These are phyloP conservation scores for Aspergillus affinis DNA, from an alignment of 495 filamentous ascomycete genomes.

Conservation along the genomic window DNA sequence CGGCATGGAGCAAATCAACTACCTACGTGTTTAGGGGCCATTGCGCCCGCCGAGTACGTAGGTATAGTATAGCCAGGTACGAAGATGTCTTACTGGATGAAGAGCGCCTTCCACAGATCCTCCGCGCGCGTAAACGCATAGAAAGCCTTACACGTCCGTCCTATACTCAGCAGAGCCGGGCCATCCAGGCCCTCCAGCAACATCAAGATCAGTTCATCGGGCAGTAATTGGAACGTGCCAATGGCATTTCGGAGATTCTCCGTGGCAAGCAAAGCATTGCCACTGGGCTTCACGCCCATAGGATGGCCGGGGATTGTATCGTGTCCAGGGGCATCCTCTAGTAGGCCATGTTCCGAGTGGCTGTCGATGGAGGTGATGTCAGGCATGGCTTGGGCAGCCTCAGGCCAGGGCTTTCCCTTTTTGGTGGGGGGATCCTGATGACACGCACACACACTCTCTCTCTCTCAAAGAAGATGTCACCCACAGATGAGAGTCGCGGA, in stretches of 20 bases:
- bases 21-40: not conserved
- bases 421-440: slow-evolving; percentile 2
- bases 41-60: not conserved
- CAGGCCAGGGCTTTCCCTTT: slow-evolving; percentile 4
- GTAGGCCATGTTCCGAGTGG: slow-evolving; percentile 12
- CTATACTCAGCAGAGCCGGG: slow-evolving; percentile 59
- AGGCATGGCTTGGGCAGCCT: slow-evolving; percentile 12
- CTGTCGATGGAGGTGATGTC: slow-evolving; percentile 17
- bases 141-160: slow-evolving; percentile 83
- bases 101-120: slow-evolving; percentile 87
- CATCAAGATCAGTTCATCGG: slow-evolving; percentile 79
- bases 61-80: not conserved
- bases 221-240: slow-evolving; percentile 63
- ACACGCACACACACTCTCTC: not conserved
- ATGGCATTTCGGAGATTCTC: slow-evolving; percentile 63
- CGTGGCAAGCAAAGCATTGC: slow-evolving; percentile 73
- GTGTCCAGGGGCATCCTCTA: slow-evolving; percentile 12
- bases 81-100: slow-evolving; percentile 69
- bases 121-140: slow-evolving; percentile 85
- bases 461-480: too few species aligned
- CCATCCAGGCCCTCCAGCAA: slow-evolving; percentile 75
- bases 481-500: too few species aligned
- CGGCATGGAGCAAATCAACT: not conserved
- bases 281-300: slow-evolving; percentile 79
- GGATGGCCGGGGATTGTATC: slow-evolving; percentile 74